Evolutionary conservation across 106 monocot species (phyloP).

Genomic region (Allium cepa): DNA sequence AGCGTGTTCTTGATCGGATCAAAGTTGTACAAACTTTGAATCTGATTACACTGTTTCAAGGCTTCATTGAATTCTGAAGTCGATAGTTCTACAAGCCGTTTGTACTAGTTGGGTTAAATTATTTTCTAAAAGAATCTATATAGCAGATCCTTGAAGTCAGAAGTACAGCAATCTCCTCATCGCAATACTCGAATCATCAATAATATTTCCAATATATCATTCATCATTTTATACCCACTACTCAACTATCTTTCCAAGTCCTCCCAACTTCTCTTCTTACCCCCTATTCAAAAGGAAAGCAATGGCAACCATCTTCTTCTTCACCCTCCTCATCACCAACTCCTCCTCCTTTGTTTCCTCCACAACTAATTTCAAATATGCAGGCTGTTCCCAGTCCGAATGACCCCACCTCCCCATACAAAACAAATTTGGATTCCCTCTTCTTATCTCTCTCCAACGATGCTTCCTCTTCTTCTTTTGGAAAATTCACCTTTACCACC

Average conservation of each 20-base stretch:
- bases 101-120: too few relatives aligned
- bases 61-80: too few relatives aligned
- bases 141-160: too few relatives aligned
- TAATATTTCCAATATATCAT: too few relatives aligned
- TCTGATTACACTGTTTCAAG: too few relatives aligned
- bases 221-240: neutral
- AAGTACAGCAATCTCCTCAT: too few relatives aligned
- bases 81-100: too few relatives aligned
- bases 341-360: constrained; percentile 20
- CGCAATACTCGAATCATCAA: too few relatives aligned
- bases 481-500: constrained; percentile 75
- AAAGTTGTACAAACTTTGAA: too few relatives aligned
- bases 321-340: constrained; percentile 14
- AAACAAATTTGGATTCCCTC: constrained; percentile 61
- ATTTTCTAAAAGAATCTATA: too few relatives aligned
- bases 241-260: neutral
- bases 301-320: constrained; percentile 17
- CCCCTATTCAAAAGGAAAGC: neutral
- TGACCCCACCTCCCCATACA: constrained; percentile 51
- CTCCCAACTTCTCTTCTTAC: neutral
- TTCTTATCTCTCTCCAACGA: constrained; percentile 68
- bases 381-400: constrained; percentile 75
- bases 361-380: constrained; percentile 55
- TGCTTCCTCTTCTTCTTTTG: constrained; percentile 42
- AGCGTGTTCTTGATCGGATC: too few relatives aligned